Base-by-base conservation (phyloP, 345 rosid species). In the Angophora floribunda region DNA sequence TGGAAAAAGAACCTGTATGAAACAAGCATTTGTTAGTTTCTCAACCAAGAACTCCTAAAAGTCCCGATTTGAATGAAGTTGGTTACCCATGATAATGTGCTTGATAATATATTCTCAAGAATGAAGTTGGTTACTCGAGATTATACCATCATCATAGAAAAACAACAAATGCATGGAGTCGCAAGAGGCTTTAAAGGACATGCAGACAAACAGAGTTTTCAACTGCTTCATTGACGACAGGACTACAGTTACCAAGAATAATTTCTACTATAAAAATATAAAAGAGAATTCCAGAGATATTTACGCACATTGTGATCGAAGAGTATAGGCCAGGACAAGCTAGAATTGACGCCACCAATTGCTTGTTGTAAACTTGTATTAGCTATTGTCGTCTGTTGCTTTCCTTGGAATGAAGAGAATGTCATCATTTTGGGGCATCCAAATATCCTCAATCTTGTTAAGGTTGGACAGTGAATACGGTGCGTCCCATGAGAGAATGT, bases 161-260 rank as follows among this genome's bases (percentile, higher is more conserved):
- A n/a, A 13, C 1, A 0, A 63, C 19, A n/a, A 12, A 61, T 3
- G 70, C 16, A 28, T 61, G 70, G 4, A 28, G 8, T 61, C 12
- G 32, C 70, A 12, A 28, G 70, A 28, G 70, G 32, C 32, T 28
- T 61, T 13, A 28, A 6, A 6, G 75, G 4, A 61, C 70, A 61
- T 59, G 30, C 6, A 1, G 6, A 11, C 1, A 52, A 2, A 52
- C 6, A 26, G 14, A 59, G 65, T 59, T 59, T 59, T 59, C 65
- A 0, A 59, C 0, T 26, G 7, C 65, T 59, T 59, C n/a, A 59
- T 61, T 3, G 0, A 2, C 32, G 0, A 63, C n/a, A 0, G 3
- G 9, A 3, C 36, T 63, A n/a, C 1, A n/a, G 4, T 13, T 28
- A 28, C 15, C 32, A 6, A 12, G 32, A 61, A 61, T 0, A 61